Base-by-base conservation (phyloP, 1,284 basidiomycete genomes). In the Puccinia triticina region DNA sequence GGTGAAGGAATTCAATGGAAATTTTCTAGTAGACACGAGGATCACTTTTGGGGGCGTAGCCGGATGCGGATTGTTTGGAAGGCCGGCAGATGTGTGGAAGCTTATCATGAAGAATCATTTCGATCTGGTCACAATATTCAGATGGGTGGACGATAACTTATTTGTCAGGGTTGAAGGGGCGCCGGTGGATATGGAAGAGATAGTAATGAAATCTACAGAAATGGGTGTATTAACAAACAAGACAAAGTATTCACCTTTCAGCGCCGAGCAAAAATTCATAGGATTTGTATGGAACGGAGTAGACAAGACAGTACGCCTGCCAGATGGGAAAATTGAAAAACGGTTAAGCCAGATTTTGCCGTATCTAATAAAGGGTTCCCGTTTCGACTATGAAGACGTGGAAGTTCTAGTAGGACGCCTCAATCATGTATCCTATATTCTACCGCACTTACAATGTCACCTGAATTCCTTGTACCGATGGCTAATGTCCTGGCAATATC, bases 231-330 rank as follows among this genome's bases (percentile, higher is more conserved):
- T 12, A n/a, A 77, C 75, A n/a, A 77, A 77, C 29, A 46, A 46
- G 2, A 29, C 43, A 37, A 77, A 77, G 18, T 29, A 40, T n/a
- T 23, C 75, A 43, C 40, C 40, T 43, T 43, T 43, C 12, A 12
- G 7, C 4, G 12, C 4, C 7, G 40, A 43, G 40, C 74, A 76
- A 61, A 57, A 76, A 43, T 77, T 64, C n/a, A 43, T 77, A 7
- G 75, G 55, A 7, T 77, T 77, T 46, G 43, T 77, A 1, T 77
- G 75, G 75, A 77, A 77, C 23, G 32, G 55, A 7, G 10, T 64
- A 0, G 2, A 61, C 2, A 77, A 66, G 29, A 77, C 75, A 4
- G 59, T 77, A 4, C 37, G 59, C 43, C 43, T 61, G 2, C 55
- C 50, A n/a, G 55, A 61, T 1, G n/a, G 23, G 23, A 61, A 76